These are phyloP conservation scores for Lactarius deliciosus DNA, from an alignment of 768 basidiomycete species.

Conservation along the genomic window DNA sequence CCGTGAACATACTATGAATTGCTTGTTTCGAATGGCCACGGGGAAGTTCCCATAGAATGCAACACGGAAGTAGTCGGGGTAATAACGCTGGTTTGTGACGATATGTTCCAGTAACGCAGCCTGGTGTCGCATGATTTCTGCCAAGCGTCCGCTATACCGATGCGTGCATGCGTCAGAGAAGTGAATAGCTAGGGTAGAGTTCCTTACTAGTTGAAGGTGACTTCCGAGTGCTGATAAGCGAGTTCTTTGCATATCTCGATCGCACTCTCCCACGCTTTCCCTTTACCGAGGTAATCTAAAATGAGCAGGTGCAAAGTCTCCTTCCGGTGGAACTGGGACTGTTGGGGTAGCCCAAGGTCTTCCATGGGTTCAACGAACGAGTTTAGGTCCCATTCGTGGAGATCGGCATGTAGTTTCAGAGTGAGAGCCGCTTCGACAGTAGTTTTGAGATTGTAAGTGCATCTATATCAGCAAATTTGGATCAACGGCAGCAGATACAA, in stretches of 20 bases:
- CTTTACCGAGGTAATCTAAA: constrained; percentile 92
- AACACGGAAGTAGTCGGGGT: constrained; percentile 91
- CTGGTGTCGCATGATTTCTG: constrained; percentile 84
- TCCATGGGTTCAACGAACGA: constrained; percentile 84
- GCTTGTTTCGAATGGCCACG: constrained; percentile 78
- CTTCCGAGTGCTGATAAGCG: constrained; percentile 80
- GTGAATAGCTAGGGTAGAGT: not conserved
- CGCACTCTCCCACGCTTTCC: constrained; percentile 96
- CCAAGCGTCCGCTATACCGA: constrained; percentile 61
- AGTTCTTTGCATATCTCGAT: constrained; percentile 93
- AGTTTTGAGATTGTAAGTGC: constrained; percentile 86
- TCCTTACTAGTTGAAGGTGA: constrained; percentile 88
- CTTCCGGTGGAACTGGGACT: constrained; percentile 91
- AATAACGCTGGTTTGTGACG: constrained; percentile 77
- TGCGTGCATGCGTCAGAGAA: constrained; percentile 19
- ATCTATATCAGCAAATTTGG: constrained; percentile 49
- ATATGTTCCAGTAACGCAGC: constrained; percentile 87
- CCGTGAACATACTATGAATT: constrained; percentile 69
- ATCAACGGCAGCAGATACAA: not conserved
- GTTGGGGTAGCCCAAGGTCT: constrained; percentile 85
- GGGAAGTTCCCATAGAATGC: constrained; percentile 94
- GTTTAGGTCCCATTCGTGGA: constrained; percentile 87
- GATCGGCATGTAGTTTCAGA: constrained; percentile 88
- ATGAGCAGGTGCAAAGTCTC: constrained; percentile 90
- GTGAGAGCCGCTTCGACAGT: constrained; percentile 92